Conservation (phyloP, 768 basidiomycete genomes). For the Galerina marginata region DNA sequence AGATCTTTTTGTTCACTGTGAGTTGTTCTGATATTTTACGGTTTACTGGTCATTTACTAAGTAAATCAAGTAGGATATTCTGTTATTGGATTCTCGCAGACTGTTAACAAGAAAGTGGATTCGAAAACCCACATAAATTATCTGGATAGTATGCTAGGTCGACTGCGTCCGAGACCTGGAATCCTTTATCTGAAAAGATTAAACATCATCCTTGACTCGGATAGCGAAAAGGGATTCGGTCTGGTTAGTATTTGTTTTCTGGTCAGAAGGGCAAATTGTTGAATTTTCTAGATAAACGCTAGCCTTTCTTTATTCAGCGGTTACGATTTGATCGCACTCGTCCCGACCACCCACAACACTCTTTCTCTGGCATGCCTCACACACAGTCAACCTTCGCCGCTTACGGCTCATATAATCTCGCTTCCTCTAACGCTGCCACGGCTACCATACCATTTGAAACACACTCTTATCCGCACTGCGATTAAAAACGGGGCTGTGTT, state of each 20-base stretch:
- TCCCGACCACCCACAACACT: constrained; percentile 72
- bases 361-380: constrained; percentile 84
- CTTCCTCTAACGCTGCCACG: constrained; percentile 80
- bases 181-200: constrained; percentile 75
- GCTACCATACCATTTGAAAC: constrained; percentile 81
- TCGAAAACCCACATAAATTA: constrained; percentile 71
- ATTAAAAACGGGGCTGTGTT: constrained; percentile 84
- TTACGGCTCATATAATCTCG: constrained; percentile 82
- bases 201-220: constrained; percentile 81
- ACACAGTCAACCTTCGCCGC: constrained; percentile 73
- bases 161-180: constrained; percentile 61
- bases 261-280: background rate
- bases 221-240: constrained; percentile 87
- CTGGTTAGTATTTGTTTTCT: constrained; percentile 51
- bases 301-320: constrained; percentile 62
- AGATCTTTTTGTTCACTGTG: constrained; percentile 76
- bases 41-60: constrained; percentile 10
- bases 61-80: constrained; percentile 79
- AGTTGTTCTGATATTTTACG: constrained; percentile 31
- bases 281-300: constrained; percentile 64
- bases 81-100: constrained; percentile 79
- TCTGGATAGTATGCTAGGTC: constrained; percentile 62
- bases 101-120: constrained; percentile 73
- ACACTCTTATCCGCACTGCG: constrained; percentile 81
- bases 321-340: constrained; percentile 81